Evolutionary conservation across 306 rosid species (phyloP).

Genomic region (Lagenaria siceraria): DNA sequence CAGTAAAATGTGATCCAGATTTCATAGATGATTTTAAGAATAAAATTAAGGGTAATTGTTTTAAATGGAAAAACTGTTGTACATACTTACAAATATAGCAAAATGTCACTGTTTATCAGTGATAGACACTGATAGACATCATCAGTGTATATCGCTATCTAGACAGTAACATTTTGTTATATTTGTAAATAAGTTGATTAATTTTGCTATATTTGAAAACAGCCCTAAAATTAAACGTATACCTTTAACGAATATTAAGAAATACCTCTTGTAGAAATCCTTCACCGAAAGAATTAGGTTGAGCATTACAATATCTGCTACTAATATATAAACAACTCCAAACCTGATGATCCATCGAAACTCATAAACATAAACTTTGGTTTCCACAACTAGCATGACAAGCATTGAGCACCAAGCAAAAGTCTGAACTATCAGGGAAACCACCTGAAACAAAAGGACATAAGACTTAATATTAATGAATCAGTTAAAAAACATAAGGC

Average conservation of each 20-base stretch:
- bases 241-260: neutral
- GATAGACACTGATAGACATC: too few species aligned
- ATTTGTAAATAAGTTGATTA: too few species aligned
- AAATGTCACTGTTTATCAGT: too few species aligned
- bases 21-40: neutral
- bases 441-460: conserved; percentile 31
- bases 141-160: too few species aligned
- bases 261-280: conserved; percentile 60
- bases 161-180: too few species aligned
- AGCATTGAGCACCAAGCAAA: conserved; percentile 72
- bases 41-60: too few species aligned
- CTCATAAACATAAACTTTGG: conserved; percentile 61
- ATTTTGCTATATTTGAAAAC: too few species aligned
- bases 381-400: conserved; percentile 63
- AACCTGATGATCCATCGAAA: conserved; percentile 81
- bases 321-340: conserved; percentile 55
- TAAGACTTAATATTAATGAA: neutral
- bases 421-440: conserved; percentile 45
- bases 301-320: conserved; percentile 73
- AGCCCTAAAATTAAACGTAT: neutral
- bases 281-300: conserved; percentile 50
- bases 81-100: too few species aligned
- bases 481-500: neutral
- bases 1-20: neutral
- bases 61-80: too few species aligned